Conservation (phyloP, 1,139 yeast species). For the Magnusiomyces tetraspermus region DNA sequence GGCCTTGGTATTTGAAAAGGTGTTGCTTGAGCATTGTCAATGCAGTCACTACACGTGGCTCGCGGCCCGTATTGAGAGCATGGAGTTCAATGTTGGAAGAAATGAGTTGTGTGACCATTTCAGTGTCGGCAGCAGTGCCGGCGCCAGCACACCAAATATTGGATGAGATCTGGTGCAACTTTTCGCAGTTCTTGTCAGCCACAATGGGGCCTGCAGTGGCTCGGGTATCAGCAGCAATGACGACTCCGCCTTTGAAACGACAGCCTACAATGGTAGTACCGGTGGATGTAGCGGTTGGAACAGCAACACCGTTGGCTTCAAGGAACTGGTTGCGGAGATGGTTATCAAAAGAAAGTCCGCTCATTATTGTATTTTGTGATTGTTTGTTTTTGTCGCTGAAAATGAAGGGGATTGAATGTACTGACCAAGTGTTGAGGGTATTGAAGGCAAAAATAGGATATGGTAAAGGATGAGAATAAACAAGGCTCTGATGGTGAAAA, state of each 20-base stretch:
- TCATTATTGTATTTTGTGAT: slow-evolving; percentile 39
- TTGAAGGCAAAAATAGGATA: too few relatives aligned
- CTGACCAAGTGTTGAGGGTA: too few relatives aligned
- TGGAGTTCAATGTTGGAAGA: slow-evolving; percentile 87
- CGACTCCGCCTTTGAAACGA: slow-evolving; percentile 84
- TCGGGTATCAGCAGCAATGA: slow-evolving; percentile 96
- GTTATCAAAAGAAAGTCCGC: slow-evolving; percentile 88
- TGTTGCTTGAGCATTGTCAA: slow-evolving; percentile 91
- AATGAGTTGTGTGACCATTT: slow-evolving; percentile 88
- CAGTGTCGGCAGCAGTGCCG: slow-evolving; percentile 99
- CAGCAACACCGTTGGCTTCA: slow-evolving; percentile 58
- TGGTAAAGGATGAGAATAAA: too few relatives aligned
- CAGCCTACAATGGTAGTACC: slow-evolving; percentile 99
- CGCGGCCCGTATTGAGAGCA: slow-evolving; percentile 68
- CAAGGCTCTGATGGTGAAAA: too few relatives aligned
- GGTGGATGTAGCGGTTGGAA: slow-evolving; percentile 88
- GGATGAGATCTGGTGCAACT: slow-evolving; percentile 85
- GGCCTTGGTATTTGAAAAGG: slow-evolving; percentile 92
- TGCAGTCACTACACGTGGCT: slow-evolving; percentile 90
- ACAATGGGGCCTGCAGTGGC: slow-evolving; percentile 95
- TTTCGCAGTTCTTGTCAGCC: slow-evolving; percentile 97
- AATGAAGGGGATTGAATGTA: background rate
- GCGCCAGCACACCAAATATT: slow-evolving; percentile 99
- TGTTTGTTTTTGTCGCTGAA: background rate
- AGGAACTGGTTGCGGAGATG: slow-evolving; percentile 77